Evolutionary conservation across 352 stramenopile genomes (phyloP), one percentile per base, ranked within the genome.

Genomic region (Peronosclerospora sorghi): DNA sequence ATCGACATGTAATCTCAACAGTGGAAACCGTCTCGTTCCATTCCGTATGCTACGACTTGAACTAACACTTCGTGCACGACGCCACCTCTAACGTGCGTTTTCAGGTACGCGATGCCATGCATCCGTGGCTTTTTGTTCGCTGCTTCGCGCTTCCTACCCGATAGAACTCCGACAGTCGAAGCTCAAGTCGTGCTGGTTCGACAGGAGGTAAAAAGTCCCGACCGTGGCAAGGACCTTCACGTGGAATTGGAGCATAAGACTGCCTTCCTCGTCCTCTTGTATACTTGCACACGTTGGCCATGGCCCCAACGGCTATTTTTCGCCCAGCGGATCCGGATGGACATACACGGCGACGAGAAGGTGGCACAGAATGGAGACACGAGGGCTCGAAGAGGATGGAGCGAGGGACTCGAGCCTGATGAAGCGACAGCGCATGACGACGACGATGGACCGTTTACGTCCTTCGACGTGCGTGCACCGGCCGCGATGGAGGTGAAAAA

Each of bases 161-260:
- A 49, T 81, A 83, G 50, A 73, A 83, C 42, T 81, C 71, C 1
- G 49, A 56, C 27, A 83, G 49, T 9, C 71, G 65, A 30, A 75
- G 72, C 35, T 79, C 68, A 8, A 81, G 50, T 39, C 71, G 51
- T 17, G 62, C 71, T 1, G 63, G 60, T 42, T 83, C 68, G 7
- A 81, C 57, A 0, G 38, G 49, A 23, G 65, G 58, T 14, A 68
- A 49, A n/a, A n/a, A n/a, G 36, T 53, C 13, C 48, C 42, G 0
- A 63, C 46, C n/a, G 55, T 56, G n/a, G 36, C 13, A 1, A 77
- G 53, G 21, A 77, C n/a, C 35, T 30, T 75, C 63, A 1, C 12
- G 35, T 12, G 68, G 56, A 20, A 83, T 60, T 21, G 66, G 56
- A 1, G 56, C 17, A 42, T 83, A 83, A 7, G 52, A 12, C 26